A percentile compares a stretch with the other conserved stretches of the same genome.
phyloP scores from a whole-genome alignment of 352 stramenopile genomes.

The Globisporangium recalcitrans region DNA sequence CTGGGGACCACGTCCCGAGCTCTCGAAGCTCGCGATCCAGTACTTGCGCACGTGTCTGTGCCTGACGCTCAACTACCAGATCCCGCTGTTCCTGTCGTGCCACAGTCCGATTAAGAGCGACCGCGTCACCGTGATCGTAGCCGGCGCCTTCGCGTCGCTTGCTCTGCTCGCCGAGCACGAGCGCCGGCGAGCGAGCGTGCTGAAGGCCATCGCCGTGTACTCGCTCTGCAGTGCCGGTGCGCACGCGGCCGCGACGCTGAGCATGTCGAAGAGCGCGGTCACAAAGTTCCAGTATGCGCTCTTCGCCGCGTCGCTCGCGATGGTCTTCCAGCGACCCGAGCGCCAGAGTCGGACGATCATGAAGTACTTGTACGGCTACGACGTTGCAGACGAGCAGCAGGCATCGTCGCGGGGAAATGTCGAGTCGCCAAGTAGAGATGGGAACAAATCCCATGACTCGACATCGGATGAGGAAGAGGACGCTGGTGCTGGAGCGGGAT shows the following conservation, averaged over 20 bases:
- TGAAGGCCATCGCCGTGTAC: conserved; percentile 60
- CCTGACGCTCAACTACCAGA: conserved; percentile 58
- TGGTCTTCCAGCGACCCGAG: conserved; percentile 43
- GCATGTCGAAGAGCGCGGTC: conserved; percentile 15
- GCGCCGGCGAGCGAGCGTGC: conserved; percentile 41
- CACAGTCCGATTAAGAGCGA: conserved; percentile 31
- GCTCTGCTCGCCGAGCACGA: conserved; percentile 46
- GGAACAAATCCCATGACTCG: background rate
- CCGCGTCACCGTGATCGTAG: conserved; percentile 27
- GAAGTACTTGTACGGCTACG: conserved; percentile 54
- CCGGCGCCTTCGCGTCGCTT: conserved; percentile 36
- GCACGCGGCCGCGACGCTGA: conserved; percentile 20
- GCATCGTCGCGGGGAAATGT: background rate
- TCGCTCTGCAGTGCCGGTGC: conserved; percentile 31
- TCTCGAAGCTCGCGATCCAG: conserved; percentile 29
- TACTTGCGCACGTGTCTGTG: conserved; percentile 56
- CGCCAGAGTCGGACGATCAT: conserved; percentile 40
- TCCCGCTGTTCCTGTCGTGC: conserved; percentile 51
- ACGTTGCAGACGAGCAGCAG: conserved; percentile 2
- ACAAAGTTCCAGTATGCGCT: conserved; percentile 34
- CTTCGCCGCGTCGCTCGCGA: conserved; percentile 31
- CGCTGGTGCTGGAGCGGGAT: background rate
- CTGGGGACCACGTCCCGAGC: conserved; percentile 39
- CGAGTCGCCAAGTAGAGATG: background rate
- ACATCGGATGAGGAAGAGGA: background rate